Evolutionary conservation across 352 stramenopile genomes (phyloP).

Genomic region (Globisporangium mamillatum): DNA sequence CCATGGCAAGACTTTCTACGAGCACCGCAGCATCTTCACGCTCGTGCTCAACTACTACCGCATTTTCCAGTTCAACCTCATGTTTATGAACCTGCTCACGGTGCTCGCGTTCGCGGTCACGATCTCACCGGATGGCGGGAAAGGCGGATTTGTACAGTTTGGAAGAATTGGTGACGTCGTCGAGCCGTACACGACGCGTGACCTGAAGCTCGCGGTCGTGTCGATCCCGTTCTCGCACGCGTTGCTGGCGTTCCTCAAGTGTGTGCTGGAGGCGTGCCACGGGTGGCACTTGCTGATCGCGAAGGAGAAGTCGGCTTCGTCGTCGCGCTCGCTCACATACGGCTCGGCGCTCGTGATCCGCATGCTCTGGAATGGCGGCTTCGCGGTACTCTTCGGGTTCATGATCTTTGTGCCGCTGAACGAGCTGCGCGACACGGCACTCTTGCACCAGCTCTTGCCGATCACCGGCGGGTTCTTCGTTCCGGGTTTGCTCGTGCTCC

Average conservation of each 20-base stretch:
- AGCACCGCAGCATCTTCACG: slow-evolving; percentile 68
- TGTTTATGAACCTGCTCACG: slow-evolving; percentile 57
- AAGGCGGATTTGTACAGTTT: slow-evolving; percentile 55
- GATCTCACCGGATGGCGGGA: slow-evolving; percentile 57
- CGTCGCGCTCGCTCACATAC: slow-evolving; percentile 62
- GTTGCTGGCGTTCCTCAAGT: slow-evolving; percentile 53
- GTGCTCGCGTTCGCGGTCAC: slow-evolving; percentile 56
- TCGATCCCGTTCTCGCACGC: slow-evolving; percentile 50
- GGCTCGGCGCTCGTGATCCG: slow-evolving; percentile 43
- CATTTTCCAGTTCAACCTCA: slow-evolving; percentile 83
- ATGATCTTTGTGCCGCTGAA: slow-evolving; percentile 68
- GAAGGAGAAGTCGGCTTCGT: slow-evolving; percentile 42
- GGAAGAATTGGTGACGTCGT: slow-evolving; percentile 51
- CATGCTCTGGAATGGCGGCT: slow-evolving; percentile 61
- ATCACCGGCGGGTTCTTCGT: slow-evolving; percentile 43
- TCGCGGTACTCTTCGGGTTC: slow-evolving; percentile 47
- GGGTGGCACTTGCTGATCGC: slow-evolving; percentile 60
- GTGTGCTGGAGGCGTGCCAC: slow-evolving; percentile 59
- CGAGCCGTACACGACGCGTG: slow-evolving; percentile 43
- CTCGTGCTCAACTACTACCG: slow-evolving; percentile 78
- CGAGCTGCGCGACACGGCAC: slow-evolving; percentile 35
- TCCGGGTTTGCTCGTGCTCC: slow-evolving; percentile 47
- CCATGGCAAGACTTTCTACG: slow-evolving; percentile 79
- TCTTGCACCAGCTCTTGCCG: slow-evolving; percentile 46
- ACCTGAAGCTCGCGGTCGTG: slow-evolving; percentile 53